These are phyloP conservation scores for Biscutella laevigata DNA, from an alignment of 441 rosid species.

Conservation along the genomic window DNA sequence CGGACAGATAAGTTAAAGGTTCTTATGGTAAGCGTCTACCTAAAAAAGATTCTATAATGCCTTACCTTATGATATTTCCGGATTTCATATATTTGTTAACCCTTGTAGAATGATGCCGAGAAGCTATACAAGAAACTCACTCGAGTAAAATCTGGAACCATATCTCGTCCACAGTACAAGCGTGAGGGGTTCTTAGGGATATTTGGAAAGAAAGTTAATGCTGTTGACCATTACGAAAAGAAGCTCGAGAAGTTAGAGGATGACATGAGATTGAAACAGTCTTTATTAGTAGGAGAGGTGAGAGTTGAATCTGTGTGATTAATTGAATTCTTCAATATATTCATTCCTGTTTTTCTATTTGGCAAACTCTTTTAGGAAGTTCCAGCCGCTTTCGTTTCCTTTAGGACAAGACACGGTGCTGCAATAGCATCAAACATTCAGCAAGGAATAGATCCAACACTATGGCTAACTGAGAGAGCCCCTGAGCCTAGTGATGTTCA, in stretches of 20 bases:
- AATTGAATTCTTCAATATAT: neutral
- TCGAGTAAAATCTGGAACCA: slow-evolving; percentile 35
- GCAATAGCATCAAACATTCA: slow-evolving; percentile 68
- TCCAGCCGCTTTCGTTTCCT: slow-evolving; percentile 87
- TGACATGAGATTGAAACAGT: slow-evolving; percentile 49
- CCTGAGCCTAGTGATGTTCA: slow-evolving; percentile 79
- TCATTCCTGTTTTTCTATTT: slow-evolving; percentile 12
- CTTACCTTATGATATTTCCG: slow-evolving; percentile 1
- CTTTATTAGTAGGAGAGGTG: slow-evolving; percentile 58
- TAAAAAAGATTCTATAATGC: neutral
- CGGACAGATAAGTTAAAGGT: slow-evolving; percentile 53
- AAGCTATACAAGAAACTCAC: slow-evolving; percentile 52
- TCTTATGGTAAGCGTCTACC: slow-evolving; percentile 43
- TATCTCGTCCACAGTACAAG: slow-evolving; percentile 27
- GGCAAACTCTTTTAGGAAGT: slow-evolving; percentile 52
- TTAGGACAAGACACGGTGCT: slow-evolving; percentile 70
- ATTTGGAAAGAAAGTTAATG: slow-evolving; percentile 55
- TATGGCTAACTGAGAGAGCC: slow-evolving; percentile 85
- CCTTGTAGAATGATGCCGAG: slow-evolving; percentile 53
- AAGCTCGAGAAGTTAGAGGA: slow-evolving; percentile 61
- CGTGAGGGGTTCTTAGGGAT: slow-evolving; percentile 70
- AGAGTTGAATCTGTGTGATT: slow-evolving; percentile 6
- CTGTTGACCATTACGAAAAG: slow-evolving; percentile 48
- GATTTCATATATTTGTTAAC: neutral
- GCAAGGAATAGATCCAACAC: slow-evolving; percentile 70